These are phyloP conservation scores for Apodospora peruviana DNA, from an alignment of 495 filamentous ascomycete species.

Conservation along the genomic window DNA sequence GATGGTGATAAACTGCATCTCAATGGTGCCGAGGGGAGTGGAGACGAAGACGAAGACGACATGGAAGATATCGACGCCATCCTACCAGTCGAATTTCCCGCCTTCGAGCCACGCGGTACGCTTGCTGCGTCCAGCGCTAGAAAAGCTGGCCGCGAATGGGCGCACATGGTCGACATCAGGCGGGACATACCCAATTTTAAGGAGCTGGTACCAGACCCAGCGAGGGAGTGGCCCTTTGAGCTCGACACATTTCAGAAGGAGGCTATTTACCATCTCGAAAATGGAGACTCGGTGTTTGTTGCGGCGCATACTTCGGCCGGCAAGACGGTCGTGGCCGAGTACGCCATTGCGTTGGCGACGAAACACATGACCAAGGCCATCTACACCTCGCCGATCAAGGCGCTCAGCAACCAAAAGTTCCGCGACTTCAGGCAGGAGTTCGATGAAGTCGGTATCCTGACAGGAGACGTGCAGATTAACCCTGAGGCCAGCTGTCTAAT, in stretches of 20 bases:
- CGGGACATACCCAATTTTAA: slow-evolving; percentile 84
- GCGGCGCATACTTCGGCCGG: slow-evolving; percentile 98
- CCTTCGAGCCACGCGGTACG: slow-evolving; percentile 74
- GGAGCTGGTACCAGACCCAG: slow-evolving; percentile 94
- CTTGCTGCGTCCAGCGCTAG: slow-evolving; percentile 67
- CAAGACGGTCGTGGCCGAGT: slow-evolving; percentile 97
- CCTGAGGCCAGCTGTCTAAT: slow-evolving; percentile 97
- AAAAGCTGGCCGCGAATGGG: slow-evolving; percentile 82
- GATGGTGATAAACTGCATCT: slow-evolving; percentile 23
- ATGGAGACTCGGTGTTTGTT: slow-evolving; percentile 95
- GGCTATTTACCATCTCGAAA: slow-evolving; percentile 94
- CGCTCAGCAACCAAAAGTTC: slow-evolving; percentile 97
- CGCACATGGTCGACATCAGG: slow-evolving; percentile 94
- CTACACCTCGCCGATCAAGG: slow-evolving; percentile 98
- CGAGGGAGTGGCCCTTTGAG: slow-evolving; percentile 92
- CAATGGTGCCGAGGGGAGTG: slow-evolving; percentile 26
- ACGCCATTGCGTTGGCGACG: slow-evolving; percentile 89
- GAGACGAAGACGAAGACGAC: slow-evolving; percentile 33
- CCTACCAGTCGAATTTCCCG: slow-evolving; percentile 89
- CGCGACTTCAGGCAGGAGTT: slow-evolving; percentile 85
- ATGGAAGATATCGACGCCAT: slow-evolving; percentile 85
- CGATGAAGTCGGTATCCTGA: slow-evolving; percentile 93
- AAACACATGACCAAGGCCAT: slow-evolving; percentile 99
- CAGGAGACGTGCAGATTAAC: slow-evolving; percentile 96
- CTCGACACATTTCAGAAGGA: slow-evolving; percentile 98